Conservation (phyloP, 108 stramenopile genomes). For the Pseudonitzschia multistriata region DNA sequence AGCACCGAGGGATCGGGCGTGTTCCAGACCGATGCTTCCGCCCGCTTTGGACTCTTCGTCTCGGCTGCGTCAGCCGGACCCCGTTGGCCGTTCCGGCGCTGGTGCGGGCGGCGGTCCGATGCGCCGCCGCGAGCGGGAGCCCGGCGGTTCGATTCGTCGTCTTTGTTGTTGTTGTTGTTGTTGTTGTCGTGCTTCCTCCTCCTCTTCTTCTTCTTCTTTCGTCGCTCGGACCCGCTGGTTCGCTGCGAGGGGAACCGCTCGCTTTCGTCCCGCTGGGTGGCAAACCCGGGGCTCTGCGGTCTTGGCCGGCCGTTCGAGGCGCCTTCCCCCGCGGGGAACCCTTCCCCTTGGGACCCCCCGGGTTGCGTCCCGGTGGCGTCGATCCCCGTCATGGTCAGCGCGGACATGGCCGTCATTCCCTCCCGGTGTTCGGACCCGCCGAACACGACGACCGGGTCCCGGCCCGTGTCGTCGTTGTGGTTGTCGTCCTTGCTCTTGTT, state of each 20-base stretch:
- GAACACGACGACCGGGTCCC: too few species aligned
- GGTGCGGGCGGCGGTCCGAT: background rate
- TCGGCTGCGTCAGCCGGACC: too few species aligned
- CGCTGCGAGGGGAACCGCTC: too few species aligned
- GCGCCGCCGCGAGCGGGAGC: background rate
- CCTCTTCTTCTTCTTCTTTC: background rate
- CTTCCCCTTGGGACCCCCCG: background rate
- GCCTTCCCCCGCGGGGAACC: background rate
- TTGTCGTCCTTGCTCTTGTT: too few species aligned
- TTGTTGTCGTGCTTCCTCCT: background rate
- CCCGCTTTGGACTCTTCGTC: background rate
- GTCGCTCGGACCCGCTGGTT: background rate
- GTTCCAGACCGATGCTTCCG: constrained; percentile 2
- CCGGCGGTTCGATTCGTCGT: background rate
- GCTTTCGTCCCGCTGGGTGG: too few species aligned
- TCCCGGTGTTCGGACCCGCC: background rate
- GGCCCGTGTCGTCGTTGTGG: too few species aligned
- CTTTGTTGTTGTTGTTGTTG: background rate
- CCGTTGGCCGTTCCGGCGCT: too few species aligned
- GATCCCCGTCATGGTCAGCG: background rate
- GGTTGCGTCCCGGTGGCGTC: background rate
- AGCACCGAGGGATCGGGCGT: constrained; percentile 10
- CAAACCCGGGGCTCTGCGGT: too few species aligned
- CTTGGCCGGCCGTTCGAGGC: background rate
- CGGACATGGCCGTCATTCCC: background rate